Percentiles rank a stretch among this genome's conserved stretches.
These are phyloP conservation scores for Pleurotus citrinopileatus DNA, from an alignment of 768 basidiomycete genomes.

Conservation along the genomic window DNA sequence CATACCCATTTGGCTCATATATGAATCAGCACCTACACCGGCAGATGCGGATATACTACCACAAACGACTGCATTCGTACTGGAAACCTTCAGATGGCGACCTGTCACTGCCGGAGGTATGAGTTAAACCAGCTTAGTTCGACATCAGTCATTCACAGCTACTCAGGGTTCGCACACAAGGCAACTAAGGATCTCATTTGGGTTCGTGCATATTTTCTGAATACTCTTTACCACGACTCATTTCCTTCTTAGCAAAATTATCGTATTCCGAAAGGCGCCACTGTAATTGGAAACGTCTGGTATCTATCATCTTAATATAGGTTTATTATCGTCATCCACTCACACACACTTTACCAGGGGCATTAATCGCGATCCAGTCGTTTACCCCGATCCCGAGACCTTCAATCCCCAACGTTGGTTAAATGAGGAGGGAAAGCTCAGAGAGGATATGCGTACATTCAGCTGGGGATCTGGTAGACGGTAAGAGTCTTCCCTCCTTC, in stretches of 20 bases:
- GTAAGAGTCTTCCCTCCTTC: constrained; percentile 17
- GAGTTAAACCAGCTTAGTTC: too few species aligned
- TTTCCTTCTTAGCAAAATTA: constrained; percentile 34
- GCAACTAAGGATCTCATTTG: constrained; percentile 64
- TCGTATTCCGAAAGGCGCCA: constrained; percentile 54
- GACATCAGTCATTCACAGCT: too few species aligned
- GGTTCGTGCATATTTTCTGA: constrained; percentile 38
- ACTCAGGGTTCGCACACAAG: constrained; percentile 61
- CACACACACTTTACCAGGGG: constrained; percentile 27
- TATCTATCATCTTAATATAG: too few species aligned
- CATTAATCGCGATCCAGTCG: constrained; percentile 52
- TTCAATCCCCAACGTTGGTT: constrained; percentile 64
- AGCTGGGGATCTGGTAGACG: constrained; percentile 57
- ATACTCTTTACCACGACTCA: background rate
- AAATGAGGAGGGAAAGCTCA: constrained; percentile 36
- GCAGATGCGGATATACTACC: constrained; percentile 40
- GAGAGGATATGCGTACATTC: constrained; percentile 51
- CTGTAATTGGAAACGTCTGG: constrained; percentile 62
- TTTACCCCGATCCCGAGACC: constrained; percentile 57
- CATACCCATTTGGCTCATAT: background rate
- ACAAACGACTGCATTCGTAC: constrained; percentile 46
- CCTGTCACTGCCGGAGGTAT: constrained; percentile 48
- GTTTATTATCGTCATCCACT: too few species aligned
- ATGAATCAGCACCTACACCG: constrained; percentile 31
- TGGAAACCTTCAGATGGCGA: constrained; percentile 49